Conservation (phyloP, 2,329 filamentous ascomycete species). For the Ophidiomyces ophidiicola region DNA sequence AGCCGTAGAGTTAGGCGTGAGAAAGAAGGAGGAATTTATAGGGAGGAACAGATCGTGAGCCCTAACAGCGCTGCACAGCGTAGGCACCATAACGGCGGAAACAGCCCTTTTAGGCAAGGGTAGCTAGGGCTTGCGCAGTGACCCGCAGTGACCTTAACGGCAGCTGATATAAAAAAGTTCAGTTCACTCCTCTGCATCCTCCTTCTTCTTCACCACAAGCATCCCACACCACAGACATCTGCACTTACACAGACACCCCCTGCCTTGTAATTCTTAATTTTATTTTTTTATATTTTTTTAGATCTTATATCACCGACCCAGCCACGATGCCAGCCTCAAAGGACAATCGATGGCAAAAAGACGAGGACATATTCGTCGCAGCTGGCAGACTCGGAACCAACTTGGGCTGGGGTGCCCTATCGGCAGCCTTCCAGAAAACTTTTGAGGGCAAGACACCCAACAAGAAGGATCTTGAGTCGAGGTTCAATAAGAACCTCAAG, state of each 20-base stretch:
- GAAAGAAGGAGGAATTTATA: neutral
- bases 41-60: slow-evolving; percentile 1
- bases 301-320: neutral
- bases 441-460: slow-evolving; percentile 8
- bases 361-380: slow-evolving; percentile 15
- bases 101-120: slow-evolving; percentile 5
- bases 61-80: slow-evolving; percentile 9
- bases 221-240: neutral
- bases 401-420: slow-evolving; percentile 13
- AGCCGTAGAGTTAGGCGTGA: neutral
- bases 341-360: slow-evolving; percentile 11
- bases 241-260: neutral
- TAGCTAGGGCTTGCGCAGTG: slow-evolving; percentile 2
- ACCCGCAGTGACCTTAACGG: slow-evolving; percentile 11
- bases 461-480: slow-evolving; percentile 16
- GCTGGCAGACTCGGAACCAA: slow-evolving; percentile 15
- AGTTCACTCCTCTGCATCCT: neutral
- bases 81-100: slow-evolving; percentile 6
- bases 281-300: neutral
- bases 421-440: slow-evolving; percentile 8
- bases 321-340: slow-evolving; percentile 5
- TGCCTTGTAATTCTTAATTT: neutral
- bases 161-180: slow-evolving; percentile 9
- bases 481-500: slow-evolving; percentile 15
- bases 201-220: neutral